Conservation (phyloP, 1,284 basidiomycete species). For the Naganishia sp. region DNA sequence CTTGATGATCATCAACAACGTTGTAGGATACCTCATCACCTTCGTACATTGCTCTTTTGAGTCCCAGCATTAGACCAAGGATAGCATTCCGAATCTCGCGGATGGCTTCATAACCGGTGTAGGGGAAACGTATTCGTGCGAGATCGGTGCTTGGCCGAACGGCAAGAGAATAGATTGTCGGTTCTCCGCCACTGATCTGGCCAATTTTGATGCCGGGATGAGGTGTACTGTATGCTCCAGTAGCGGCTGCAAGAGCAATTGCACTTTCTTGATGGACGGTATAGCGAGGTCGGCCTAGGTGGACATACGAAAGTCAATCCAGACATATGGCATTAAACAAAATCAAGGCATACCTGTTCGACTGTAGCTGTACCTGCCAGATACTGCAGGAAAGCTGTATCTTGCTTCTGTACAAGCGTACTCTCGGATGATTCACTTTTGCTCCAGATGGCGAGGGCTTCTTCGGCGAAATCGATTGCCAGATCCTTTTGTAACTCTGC, state of each 20-base stretch:
- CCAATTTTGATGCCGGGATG: neutral
- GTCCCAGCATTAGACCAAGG: conserved; percentile 38
- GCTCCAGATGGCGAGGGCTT: neutral
- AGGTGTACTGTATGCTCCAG: conserved; percentile 7
- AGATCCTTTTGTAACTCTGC: conserved; percentile 11
- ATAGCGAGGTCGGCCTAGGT: conserved; percentile 14
- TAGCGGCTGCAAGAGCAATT: conserved; percentile 23
- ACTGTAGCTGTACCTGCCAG: conserved; percentile 16
- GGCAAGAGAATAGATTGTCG: conserved; percentile 43
- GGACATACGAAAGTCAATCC: neutral
- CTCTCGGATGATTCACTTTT: neutral
- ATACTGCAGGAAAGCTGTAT: conserved; percentile 1
- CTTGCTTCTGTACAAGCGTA: neutral
- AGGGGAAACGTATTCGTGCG: conserved; percentile 48
- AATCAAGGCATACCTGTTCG: neutral
- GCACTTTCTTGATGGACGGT: conserved; percentile 22
- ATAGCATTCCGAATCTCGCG: conserved; percentile 50
- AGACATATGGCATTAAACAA: neutral
- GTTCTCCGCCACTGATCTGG: conserved; percentile 22
- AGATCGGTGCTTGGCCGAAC: conserved; percentile 42
- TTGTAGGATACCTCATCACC: conserved; percentile 10
- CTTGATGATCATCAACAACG: neutral
- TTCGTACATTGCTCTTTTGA: neutral
- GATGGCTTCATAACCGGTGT: conserved; percentile 50
- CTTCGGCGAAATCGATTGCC: conserved; percentile 23